Evolutionary conservation across 78 protist genomes (phyloP).

Genomic region (Dictyostelium capitatum): DNA sequence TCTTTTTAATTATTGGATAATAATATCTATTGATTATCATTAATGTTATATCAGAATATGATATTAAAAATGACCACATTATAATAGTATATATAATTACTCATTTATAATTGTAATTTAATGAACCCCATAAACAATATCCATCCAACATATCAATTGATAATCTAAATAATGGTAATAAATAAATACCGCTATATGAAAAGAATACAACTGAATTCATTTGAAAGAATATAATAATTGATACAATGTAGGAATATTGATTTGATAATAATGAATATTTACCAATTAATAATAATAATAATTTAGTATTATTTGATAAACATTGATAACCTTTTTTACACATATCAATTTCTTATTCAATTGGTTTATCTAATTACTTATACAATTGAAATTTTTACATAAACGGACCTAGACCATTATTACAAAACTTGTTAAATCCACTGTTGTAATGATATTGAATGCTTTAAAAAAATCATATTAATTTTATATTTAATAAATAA

Average conservation of each 20-base stretch:
- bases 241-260: not conserved
- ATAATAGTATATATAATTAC: not conserved
- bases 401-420: too few species aligned
- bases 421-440: too few species aligned
- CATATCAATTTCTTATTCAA: not conserved
- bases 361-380: not conserved
- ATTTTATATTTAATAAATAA: too few species aligned
- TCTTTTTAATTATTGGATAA: not conserved
- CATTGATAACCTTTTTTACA: not conserved
- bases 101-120: not conserved
- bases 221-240: not conserved
- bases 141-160: not conserved
- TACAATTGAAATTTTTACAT: too few species aligned
- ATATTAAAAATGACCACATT: not conserved
- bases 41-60: not conserved
- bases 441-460: too few species aligned
- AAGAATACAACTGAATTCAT: constrained; percentile 10
- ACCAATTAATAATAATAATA: not conserved
- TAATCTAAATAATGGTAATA: constrained; percentile 15
- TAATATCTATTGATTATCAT: not conserved
- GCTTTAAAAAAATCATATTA: too few species aligned
- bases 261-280: not conserved
- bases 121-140: not conserved
- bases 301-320: not conserved
- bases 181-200: constrained; percentile 4